Percentiles rank a stretch among this genome's conserved stretches.
Conservation (phyloP, 2,329 filamentous ascomycete species). For the Myriosclerotinia duriaeana region DNA sequence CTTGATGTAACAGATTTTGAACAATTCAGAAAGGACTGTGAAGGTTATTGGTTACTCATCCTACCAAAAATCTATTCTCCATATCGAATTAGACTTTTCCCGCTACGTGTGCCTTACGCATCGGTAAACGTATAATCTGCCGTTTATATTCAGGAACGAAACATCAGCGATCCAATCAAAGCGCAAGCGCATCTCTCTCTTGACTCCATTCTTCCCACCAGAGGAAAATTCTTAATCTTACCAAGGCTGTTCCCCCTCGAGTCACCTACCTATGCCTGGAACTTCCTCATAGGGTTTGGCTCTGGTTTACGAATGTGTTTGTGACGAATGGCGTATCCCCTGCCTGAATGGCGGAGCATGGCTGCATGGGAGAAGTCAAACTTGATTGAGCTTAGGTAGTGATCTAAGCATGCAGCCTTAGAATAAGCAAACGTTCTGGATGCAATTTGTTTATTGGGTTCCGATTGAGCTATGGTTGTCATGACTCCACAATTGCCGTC, state of each 20-base stretch:
- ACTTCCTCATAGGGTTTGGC: background rate
- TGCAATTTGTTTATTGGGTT: slow-evolving; percentile 8
- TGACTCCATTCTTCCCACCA: slow-evolving; percentile 13
- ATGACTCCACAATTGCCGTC: slow-evolving; percentile 18
- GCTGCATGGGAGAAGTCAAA: background rate
- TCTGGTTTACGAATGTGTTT: background rate
- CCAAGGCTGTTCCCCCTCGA: slow-evolving; percentile 7
- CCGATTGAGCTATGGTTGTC: slow-evolving; percentile 13
- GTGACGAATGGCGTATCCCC: background rate
- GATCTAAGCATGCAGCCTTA: slow-evolving; percentile 12
- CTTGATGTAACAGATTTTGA: background rate
- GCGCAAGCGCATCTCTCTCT: slow-evolving; percentile 4
- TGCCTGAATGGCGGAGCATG: background rate
- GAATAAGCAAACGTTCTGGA: slow-evolving; percentile 20
- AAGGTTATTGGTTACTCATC: background rate
- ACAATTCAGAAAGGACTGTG: background rate
- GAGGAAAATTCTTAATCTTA: slow-evolving; percentile 11
- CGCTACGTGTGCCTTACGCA: slow-evolving; percentile 4
- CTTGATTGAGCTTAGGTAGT: background rate
- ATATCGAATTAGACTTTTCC: background rate
- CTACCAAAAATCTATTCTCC: slow-evolving; percentile 2
- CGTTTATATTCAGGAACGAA: slow-evolving; percentile 19
- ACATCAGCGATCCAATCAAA: slow-evolving; percentile 21
- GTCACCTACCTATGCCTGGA: background rate
- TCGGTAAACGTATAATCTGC: background rate